phyloP scores from a whole-genome alignment of 2,329 filamentous ascomycete species.

The Talaromyces sp. region DNA sequence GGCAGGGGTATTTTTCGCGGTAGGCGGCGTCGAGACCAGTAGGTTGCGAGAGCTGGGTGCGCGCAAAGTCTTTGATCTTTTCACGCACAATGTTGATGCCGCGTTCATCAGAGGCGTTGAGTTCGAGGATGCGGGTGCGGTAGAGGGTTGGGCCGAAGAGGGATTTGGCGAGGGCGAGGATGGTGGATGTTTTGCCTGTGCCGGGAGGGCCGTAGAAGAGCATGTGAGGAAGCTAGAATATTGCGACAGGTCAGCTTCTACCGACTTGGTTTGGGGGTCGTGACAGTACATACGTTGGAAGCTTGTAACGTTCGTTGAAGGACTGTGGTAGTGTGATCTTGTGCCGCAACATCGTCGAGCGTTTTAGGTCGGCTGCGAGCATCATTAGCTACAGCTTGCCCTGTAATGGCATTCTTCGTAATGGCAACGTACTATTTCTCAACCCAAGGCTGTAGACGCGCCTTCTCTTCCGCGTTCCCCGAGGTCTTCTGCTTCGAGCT shows the following conservation, averaged over 20 bases:
- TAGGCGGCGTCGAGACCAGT: slow-evolving; percentile 64
- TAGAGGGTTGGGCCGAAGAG: slow-evolving; percentile 95
- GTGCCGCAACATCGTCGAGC: slow-evolving; percentile 89
- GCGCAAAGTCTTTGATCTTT: slow-evolving; percentile 97
- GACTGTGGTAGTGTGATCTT: slow-evolving; percentile 94
- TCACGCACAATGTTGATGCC: slow-evolving; percentile 95
- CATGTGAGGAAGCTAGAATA: slow-evolving; percentile 81
- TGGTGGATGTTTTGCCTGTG: slow-evolving; percentile 96
- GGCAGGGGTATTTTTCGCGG: slow-evolving; percentile 74
- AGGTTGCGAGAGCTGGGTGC: slow-evolving; percentile 86
- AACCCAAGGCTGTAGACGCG: slow-evolving; percentile 85
- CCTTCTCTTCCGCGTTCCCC: slow-evolving; percentile 58
- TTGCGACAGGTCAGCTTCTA: slow-evolving; percentile 18
- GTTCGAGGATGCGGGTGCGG: slow-evolving; percentile 90
- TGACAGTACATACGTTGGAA: slow-evolving; percentile 63
- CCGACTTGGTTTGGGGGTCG: background rate
- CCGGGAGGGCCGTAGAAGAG: slow-evolving; percentile 98
- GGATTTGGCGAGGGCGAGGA: slow-evolving; percentile 94
- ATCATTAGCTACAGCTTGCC: background rate
- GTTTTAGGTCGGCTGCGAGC: slow-evolving; percentile 77
- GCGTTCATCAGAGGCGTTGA: slow-evolving; percentile 98
- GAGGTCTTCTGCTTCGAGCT: slow-evolving; percentile 64
- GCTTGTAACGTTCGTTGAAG: slow-evolving; percentile 90
- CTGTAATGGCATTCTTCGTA: background rate
- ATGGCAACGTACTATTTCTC: slow-evolving; percentile 79